Conservation (phyloP, 495 filamentous ascomycete species). For the Podospora bellae-mahoneyi region DNA sequence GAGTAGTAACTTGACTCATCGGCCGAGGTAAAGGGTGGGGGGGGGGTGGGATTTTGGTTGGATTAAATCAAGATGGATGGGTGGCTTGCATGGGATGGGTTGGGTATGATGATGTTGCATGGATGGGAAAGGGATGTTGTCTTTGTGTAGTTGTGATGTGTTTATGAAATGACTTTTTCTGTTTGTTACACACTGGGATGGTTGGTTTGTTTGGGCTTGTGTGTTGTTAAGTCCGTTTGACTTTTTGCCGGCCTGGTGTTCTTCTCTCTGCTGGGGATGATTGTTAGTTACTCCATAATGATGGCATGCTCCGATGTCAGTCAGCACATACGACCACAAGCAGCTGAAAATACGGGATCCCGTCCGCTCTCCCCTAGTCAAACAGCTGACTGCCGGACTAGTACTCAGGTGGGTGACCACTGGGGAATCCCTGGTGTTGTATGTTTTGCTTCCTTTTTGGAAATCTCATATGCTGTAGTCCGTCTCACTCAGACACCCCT, state of each 20-base stretch:
- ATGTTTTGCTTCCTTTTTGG: background rate
- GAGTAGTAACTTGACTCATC: conserved; percentile 5
- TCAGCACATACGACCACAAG: conserved; percentile 17
- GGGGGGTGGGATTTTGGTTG: background rate
- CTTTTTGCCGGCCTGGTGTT: no score
- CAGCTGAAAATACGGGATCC: conserved; percentile 44
- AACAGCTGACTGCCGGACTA: conserved; percentile 26
- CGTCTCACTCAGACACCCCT: no score
- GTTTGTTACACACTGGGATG: background rate
- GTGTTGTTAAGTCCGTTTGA: no score
- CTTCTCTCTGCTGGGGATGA: no score
- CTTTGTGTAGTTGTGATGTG: background rate
- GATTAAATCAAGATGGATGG: background rate
- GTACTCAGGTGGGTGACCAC: conserved; percentile 12
- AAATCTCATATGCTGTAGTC: no score
- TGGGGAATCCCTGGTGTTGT: background rate
- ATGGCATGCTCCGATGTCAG: no score
- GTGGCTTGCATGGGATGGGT: background rate
- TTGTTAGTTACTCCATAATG: no score
- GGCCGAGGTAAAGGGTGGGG: background rate
- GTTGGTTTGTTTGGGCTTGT: no score
- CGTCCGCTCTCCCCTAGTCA: conserved; percentile 50
- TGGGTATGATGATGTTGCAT: background rate
- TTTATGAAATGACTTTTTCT: background rate
- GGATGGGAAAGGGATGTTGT: conserved; percentile 1